Percentiles rank a stretch among this genome's conserved stretches.
These are phyloP conservation scores for Trichoderma cornu-damae DNA, from an alignment of 2,329 filamentous ascomycete genomes.

Conservation along the genomic window DNA sequence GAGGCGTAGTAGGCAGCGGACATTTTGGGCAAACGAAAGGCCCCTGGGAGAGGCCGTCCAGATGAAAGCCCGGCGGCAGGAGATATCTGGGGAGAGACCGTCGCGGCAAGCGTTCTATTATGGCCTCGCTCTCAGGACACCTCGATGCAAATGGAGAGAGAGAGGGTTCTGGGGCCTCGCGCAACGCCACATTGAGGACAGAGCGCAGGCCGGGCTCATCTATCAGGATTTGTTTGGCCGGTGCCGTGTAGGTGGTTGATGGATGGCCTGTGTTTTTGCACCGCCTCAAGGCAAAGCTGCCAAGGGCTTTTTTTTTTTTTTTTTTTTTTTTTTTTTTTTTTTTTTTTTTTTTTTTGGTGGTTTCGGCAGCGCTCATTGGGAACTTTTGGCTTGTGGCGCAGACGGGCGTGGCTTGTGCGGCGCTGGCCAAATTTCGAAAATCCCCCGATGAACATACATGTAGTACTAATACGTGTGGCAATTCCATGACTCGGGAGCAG, in stretches of 20 bases:
- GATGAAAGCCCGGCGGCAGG: not conserved
- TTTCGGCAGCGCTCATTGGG: not conserved
- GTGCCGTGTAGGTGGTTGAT: too few relatives aligned
- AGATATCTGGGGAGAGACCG: not conserved
- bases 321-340: too few relatives aligned
- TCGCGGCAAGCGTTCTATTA: not conserved
- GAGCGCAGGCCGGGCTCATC: not conserved
- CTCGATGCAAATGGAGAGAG: not conserved
- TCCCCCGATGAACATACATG: not conserved
- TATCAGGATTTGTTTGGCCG: not conserved
- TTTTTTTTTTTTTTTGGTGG: too few relatives aligned
- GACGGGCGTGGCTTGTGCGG: constrained; percentile 1
- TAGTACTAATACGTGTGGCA: too few relatives aligned
- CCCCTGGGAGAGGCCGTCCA: not conserved
- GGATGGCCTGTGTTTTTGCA: not conserved
- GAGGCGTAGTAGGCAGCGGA: constrained; percentile 6
- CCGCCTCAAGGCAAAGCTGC: not conserved
- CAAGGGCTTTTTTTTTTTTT: too few relatives aligned
- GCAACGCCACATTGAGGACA: not conserved
- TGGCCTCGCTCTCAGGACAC: not conserved
- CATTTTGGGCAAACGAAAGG: not conserved
- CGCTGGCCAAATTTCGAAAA: not conserved
- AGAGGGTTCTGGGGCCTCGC: not conserved
- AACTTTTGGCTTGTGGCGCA: not conserved
- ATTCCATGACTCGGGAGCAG: too few relatives aligned